Evolutionary conservation across 495 filamentous ascomycete species (phyloP).

Genomic region (Podospora bellae-mahoneyi): DNA sequence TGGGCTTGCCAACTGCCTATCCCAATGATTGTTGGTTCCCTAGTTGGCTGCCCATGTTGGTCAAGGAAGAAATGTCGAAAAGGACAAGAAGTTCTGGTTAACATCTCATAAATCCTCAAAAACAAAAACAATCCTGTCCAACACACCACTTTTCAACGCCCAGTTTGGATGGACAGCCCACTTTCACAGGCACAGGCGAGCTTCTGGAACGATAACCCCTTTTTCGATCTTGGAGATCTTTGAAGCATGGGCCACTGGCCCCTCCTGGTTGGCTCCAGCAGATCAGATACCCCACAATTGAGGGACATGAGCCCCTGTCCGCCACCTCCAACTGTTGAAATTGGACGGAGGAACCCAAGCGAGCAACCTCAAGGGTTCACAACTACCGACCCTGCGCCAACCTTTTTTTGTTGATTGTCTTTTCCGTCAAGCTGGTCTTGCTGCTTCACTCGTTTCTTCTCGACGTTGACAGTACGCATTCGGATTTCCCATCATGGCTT

Average conservation of each 20-base stretch:
- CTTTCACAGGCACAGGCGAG: background rate
- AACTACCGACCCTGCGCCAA: constrained; percentile 3
- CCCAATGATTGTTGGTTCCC: too few species aligned
- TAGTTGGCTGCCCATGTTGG: too few species aligned
- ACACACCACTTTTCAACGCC: background rate
- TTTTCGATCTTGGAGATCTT: constrained; percentile 1
- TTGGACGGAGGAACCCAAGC: background rate
- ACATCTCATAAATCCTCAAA: too few species aligned
- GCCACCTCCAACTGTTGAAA: background rate
- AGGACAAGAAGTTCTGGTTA: too few species aligned
- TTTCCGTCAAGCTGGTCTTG: constrained; percentile 9
- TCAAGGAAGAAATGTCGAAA: too few species aligned
- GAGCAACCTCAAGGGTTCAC: constrained; percentile 3
- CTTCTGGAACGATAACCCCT: constrained; percentile 24
- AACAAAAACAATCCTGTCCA: too few species aligned
- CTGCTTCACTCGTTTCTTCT: constrained; percentile 2
- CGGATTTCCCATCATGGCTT: constrained; percentile 21
- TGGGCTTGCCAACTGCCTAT: too few species aligned
- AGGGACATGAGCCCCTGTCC: background rate
- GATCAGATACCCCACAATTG: background rate
- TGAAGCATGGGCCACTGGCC: constrained; percentile 5
- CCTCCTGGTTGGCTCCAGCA: constrained; percentile 2
- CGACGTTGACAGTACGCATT: background rate
- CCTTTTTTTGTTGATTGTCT: background rate
- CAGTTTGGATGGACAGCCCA: constrained; percentile 15